Evolutionary conservation across 495 filamentous ascomycete species (phyloP).

Genomic region (Schizothecium vesticola): DNA sequence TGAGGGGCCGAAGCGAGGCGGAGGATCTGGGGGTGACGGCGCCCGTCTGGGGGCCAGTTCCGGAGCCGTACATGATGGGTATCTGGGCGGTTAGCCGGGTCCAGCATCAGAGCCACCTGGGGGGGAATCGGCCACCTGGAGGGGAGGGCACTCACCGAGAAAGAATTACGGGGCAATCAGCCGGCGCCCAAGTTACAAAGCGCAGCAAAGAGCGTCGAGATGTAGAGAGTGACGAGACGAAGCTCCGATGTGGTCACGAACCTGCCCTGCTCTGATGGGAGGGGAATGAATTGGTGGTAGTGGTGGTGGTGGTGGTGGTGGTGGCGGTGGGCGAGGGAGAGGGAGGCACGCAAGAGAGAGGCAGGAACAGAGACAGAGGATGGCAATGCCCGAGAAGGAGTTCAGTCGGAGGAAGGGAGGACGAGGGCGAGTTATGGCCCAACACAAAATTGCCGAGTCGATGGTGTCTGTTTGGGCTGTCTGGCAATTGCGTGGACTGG

Average conservation of each 20-base stretch:
- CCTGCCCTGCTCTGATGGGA: not conserved
- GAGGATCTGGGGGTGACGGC: conserved; percentile 88
- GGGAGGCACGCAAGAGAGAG: not conserved
- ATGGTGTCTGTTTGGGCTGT: not conserved
- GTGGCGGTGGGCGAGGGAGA: not conserved
- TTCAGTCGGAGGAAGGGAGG: not conserved
- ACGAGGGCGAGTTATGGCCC: conserved; percentile 13
- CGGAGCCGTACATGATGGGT: conserved; percentile 75
- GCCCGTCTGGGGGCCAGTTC: conserved; percentile 82
- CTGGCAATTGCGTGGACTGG: not conserved
- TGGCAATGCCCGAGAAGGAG: not conserved
- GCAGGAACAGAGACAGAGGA: not conserved
- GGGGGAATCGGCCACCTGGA: no score
- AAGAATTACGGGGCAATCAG: not conserved
- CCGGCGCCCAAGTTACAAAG: not conserved
- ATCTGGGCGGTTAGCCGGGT: conserved; percentile 11
- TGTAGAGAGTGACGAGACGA: not conserved
- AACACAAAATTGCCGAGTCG: conserved; percentile 26
- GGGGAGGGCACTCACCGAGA: not conserved
- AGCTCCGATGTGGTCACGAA: not conserved
- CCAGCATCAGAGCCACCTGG: not conserved
- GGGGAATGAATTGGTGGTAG: not conserved
- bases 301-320: not conserved
- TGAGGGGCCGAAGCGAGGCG: conserved; percentile 82
- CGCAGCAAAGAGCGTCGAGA: not conserved